Base-by-base conservation (phyloP, 73 alveolate species). In the Halteria grandinella region DNA sequence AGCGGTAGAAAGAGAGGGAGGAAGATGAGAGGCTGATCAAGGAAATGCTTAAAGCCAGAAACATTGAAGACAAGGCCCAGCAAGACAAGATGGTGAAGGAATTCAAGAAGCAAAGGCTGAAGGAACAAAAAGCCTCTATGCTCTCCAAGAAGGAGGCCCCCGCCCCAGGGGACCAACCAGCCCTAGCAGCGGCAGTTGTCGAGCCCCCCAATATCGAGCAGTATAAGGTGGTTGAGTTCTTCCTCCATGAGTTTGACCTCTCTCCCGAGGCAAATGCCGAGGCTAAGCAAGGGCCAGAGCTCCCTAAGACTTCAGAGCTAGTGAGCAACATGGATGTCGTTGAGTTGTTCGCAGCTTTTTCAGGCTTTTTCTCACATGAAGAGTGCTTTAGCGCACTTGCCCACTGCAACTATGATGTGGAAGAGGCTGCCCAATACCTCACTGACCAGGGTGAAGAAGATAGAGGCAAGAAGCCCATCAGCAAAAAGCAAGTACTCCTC, bases 401-500 rank as follows among this genome's bases (percentile, higher is more conserved):
- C 50, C 53, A 84, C 33, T 45, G 89, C 59, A 54, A 66, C 23
- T 70, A 88, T 50, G 97, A 91, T 88, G 60, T 89, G n/a, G 47
- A 51, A 62, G 74, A 36, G 28, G 95, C 97, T 0, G 97, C 95
- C 0, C 57, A 40, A 7, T 91, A 94, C 94, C 90, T 91, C 20
- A 91, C 89, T 6, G 95, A 91, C 27, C 89, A 89, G 21, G 97
- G 97, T 14, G 95, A 90, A 31, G 69, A 69, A 69, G 96, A 90
- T 27, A 57, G 95, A 60, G 92, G 90, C 43, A 87, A 87, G 73
- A 88, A 70, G 20, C 69, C 85, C 20, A 62, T 86, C 43, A 53
- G 70, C 21, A 71, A 69, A 12, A 75, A 75, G 27, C 64, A 82
- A 78, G 53, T 50, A 48, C 69, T 89, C 0, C 51, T 91, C 31